Conservation (phyloP, 768 basidiomycete genomes). For the Phylloporus rhodoxanthus region DNA sequence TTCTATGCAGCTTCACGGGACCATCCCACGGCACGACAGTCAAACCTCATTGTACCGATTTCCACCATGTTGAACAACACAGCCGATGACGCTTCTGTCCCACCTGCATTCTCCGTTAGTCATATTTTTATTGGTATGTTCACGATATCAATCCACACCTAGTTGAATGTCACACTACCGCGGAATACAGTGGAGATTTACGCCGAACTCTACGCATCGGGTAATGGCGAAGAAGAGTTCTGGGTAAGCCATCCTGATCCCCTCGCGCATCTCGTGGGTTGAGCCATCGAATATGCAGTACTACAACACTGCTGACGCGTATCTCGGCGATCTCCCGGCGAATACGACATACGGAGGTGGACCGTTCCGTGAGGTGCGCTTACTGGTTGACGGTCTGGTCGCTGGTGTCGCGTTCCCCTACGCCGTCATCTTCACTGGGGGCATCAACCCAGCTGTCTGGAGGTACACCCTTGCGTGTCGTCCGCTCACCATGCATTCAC, state of each 20-base stretch:
- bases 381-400: constrained; percentile 49
- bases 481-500: background rate
- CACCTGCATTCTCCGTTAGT: constrained; percentile 63
- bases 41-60: constrained; percentile 64
- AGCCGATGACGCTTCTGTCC: constrained; percentile 70
- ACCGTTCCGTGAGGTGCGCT: constrained; percentile 58
- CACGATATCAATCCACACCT: background rate
- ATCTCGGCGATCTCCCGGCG: constrained; percentile 47
- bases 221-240: constrained; percentile 65
- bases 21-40: constrained; percentile 54
- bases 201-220: constrained; percentile 69
- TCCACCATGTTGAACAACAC: constrained; percentile 58
- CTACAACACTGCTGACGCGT: constrained; percentile 59
- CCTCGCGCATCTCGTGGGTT: background rate
- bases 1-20: constrained; percentile 56
- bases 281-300: constrained; percentile 40
- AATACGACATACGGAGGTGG: constrained; percentile 44
- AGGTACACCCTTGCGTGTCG: constrained; percentile 34
- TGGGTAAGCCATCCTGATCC: constrained; percentile 47
- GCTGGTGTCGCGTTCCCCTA: constrained; percentile 58
- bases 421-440: constrained; percentile 66
- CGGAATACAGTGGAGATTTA: constrained; percentile 60
- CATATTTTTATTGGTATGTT: background rate
- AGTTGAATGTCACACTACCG: constrained; percentile 68
- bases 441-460: constrained; percentile 65